A percentile compares a stretch with the other conserved stretches of the same genome.
phyloP scores from a whole-genome alignment of 2,329 filamentous ascomycete genomes.

The Diaporthe ilicicola region DNA sequence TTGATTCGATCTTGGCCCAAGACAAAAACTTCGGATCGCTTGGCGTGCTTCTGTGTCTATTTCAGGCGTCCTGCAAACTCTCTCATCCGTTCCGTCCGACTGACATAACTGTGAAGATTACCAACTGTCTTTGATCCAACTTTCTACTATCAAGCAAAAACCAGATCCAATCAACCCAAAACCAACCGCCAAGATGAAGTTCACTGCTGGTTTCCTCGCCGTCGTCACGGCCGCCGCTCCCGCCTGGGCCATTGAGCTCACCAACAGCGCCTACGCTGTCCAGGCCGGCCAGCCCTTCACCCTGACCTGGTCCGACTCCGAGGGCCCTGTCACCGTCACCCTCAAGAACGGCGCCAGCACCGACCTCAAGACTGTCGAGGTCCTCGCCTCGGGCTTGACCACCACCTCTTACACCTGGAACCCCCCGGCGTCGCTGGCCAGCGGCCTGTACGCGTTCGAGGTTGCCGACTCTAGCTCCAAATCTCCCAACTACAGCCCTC shows the following conservation, averaged over 20 bases:
- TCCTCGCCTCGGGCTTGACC: slow-evolving; percentile 43
- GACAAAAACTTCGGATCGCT: neutral
- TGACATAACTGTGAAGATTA: neutral
- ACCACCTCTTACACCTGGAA: slow-evolving; percentile 50
- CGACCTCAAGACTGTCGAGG: slow-evolving; percentile 46
- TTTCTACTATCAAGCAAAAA: slow-evolving; percentile 30
- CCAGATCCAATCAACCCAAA: neutral
- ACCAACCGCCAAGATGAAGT: slow-evolving; percentile 50
- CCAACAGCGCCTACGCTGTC: slow-evolving; percentile 44
- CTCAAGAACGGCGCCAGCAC: slow-evolving; percentile 49
- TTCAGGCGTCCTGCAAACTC: neutral
- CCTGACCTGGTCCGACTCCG: slow-evolving; percentile 52
- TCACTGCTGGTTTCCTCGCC: slow-evolving; percentile 46
- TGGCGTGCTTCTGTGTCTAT: slow-evolving; percentile 12
- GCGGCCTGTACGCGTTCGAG: slow-evolving; percentile 55
- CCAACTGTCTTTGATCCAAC: slow-evolving; percentile 11
- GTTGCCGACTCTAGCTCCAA: slow-evolving; percentile 48
- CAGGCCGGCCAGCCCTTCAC: slow-evolving; percentile 50
- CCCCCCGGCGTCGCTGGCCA: slow-evolving; percentile 45
- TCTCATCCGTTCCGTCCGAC: neutral
- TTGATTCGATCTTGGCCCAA: slow-evolving; percentile 9
- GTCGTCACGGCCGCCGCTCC: slow-evolving; percentile 44
- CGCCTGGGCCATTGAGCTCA: slow-evolving; percentile 41
- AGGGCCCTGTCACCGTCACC: slow-evolving; percentile 52
- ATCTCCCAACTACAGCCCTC: slow-evolving; percentile 53